Conservation (phyloP, 2,329 filamentous ascomycete genomes). For the Paecilomyces sp. region DNA sequence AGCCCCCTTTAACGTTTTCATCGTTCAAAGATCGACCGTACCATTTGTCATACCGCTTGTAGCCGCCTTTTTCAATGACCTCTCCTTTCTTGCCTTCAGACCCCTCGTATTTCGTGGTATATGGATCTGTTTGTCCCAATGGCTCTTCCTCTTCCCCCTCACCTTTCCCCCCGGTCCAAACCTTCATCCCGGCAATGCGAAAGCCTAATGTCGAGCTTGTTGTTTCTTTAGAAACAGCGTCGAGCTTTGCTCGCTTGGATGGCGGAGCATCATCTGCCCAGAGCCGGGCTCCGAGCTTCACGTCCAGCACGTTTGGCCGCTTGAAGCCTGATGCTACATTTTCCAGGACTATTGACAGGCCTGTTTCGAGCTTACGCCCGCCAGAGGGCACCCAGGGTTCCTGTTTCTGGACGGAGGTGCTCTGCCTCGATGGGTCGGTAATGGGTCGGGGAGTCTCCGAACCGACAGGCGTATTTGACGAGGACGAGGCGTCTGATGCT, state of each 20-base stretch:
- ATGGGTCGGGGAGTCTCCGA: slow-evolving; percentile 7
- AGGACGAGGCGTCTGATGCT: slow-evolving; percentile 12
- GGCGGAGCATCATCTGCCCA: slow-evolving; percentile 67
- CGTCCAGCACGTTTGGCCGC: slow-evolving; percentile 81
- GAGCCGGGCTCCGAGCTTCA: slow-evolving; percentile 79
- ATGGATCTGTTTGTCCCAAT: slow-evolving; percentile 23
- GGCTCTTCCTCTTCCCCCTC: slow-evolving; percentile 19
- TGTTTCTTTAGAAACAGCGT: slow-evolving; percentile 52
- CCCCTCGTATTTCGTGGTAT: slow-evolving; percentile 36
- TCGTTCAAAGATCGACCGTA: slow-evolving; percentile 55
- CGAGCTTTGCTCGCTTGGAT: slow-evolving; percentile 52
- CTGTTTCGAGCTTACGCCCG: slow-evolving; percentile 63
- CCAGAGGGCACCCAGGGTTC: slow-evolving; percentile 42
- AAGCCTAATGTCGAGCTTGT: slow-evolving; percentile 56
- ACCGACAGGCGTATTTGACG: slow-evolving; percentile 11
- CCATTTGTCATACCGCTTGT: slow-evolving; percentile 57
- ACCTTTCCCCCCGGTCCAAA: slow-evolving; percentile 40
- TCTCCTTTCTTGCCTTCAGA: slow-evolving; percentile 38
- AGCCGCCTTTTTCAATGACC: slow-evolving; percentile 43
- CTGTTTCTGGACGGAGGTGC: slow-evolving; percentile 15
- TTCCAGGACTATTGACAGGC: slow-evolving; percentile 74
- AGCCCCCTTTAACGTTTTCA: slow-evolving; percentile 50
- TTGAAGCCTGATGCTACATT: slow-evolving; percentile 77
- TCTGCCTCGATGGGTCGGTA: slow-evolving; percentile 18
- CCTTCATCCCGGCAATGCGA: slow-evolving; percentile 59